Percentiles rank a stretch among this genome's conserved stretches.
Evolutionary conservation across 805 yeast species (phyloP).

Genomic region (Barnettozyma wickerhamii): DNA sequence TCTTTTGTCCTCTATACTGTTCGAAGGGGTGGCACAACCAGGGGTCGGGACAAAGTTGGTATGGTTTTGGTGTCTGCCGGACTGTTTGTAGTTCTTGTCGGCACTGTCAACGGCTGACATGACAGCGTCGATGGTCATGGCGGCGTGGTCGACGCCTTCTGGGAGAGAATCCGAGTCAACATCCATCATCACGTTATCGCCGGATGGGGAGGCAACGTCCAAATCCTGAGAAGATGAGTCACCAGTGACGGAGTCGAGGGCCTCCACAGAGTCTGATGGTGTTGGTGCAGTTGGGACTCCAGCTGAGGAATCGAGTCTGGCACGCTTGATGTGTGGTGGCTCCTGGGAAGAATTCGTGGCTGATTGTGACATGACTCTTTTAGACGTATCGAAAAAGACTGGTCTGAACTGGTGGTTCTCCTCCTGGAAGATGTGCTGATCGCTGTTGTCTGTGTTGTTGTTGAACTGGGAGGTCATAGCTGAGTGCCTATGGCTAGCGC

Average conservation of each 20-base stretch:
- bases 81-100: neutral
- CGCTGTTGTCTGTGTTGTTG: slow-evolving; percentile 32
- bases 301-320: slow-evolving; percentile 24
- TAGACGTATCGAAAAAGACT: slow-evolving; percentile 26
- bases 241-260: slow-evolving; percentile 8
- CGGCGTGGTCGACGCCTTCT: slow-evolving; percentile 4
- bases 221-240: slow-evolving; percentile 1
- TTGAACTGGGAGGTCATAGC: slow-evolving; percentile 37
- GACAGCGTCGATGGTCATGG: slow-evolving; percentile 12
- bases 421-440: slow-evolving; percentile 31
- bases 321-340: slow-evolving; percentile 29
- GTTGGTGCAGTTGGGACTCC: slow-evolving; percentile 12
- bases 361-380: slow-evolving; percentile 12
- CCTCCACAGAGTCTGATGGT: slow-evolving; percentile 4
- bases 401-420: slow-evolving; percentile 24
- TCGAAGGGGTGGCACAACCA: slow-evolving; percentile 10
- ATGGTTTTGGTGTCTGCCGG: slow-evolving; percentile 8
- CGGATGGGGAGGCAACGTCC: neutral
- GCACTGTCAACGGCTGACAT: slow-evolving; percentile 5
- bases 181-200: slow-evolving; percentile 11
- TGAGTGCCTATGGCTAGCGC: no score
- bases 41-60: slow-evolving; percentile 16
- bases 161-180: slow-evolving; percentile 12
- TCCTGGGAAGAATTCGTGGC: slow-evolving; percentile 13
- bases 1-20: neutral